phyloP scores from a whole-genome alignment of 495 filamentous ascomycete species.

The Trichocladium antarcticum region DNA sequence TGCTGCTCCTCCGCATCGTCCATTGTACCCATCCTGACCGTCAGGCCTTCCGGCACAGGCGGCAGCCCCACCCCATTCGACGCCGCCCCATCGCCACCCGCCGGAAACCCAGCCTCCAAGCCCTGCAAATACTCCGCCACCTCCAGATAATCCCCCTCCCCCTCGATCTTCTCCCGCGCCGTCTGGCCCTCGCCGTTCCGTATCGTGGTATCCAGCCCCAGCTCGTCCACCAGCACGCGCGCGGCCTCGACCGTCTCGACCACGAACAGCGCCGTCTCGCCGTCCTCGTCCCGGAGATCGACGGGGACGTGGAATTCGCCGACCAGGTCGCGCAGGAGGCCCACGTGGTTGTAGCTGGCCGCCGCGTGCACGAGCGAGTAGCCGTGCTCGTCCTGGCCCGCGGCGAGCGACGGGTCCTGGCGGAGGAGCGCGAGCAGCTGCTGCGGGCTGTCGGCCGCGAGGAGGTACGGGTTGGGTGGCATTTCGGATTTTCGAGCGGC shows the following conservation, averaged over 20 bases:
- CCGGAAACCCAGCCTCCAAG: slow-evolving; percentile 31
- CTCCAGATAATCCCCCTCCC: slow-evolving; percentile 56
- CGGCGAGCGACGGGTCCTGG: slow-evolving; percentile 53
- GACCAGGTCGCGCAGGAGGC: slow-evolving; percentile 69
- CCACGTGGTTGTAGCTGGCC: slow-evolving; percentile 75
- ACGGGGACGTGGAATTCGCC: slow-evolving; percentile 63
- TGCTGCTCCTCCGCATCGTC: slow-evolving; percentile 49
- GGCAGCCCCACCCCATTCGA: slow-evolving; percentile 22
- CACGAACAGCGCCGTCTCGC: slow-evolving; percentile 83
- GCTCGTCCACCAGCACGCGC: slow-evolving; percentile 65
- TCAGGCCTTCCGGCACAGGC: slow-evolving; percentile 54
- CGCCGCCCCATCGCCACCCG: slow-evolving; percentile 21
- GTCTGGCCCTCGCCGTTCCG: slow-evolving; percentile 56
- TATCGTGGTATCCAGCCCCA: slow-evolving; percentile 54
- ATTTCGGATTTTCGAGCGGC: slow-evolving; percentile 14
- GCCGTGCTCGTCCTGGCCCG: slow-evolving; percentile 64
- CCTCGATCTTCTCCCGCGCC: slow-evolving; percentile 59
- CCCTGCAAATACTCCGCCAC: slow-evolving; percentile 56
- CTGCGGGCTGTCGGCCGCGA: slow-evolving; percentile 64
- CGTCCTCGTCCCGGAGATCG: slow-evolving; percentile 76
- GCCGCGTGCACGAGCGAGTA: slow-evolving; percentile 92
- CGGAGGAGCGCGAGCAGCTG: slow-evolving; percentile 55
- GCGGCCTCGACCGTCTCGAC: slow-evolving; percentile 68
- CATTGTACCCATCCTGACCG: slow-evolving; percentile 56
- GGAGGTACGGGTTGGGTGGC: slow-evolving; percentile 60